phyloP scores from a whole-genome alignment of 2,329 filamentous ascomycete genomes.

The Talaromyces sp. region DNA sequence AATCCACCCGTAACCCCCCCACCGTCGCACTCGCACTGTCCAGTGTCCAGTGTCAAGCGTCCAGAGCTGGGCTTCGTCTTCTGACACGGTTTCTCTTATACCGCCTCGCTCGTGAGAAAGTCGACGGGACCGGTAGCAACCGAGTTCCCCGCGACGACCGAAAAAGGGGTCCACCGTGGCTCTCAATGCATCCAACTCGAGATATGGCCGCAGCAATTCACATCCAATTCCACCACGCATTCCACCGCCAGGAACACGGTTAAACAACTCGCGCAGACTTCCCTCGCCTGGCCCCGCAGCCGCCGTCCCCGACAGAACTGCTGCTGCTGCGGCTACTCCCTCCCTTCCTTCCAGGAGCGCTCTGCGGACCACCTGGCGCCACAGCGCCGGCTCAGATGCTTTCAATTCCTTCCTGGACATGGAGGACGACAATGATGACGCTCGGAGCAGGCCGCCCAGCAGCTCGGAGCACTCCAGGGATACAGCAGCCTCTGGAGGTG shows the following conservation, averaged over 20 bases:
- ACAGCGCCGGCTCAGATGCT: conserved; percentile 35
- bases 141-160: conserved; percentile 25
- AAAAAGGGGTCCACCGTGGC: conserved; percentile 18
- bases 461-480: conserved; percentile 4
- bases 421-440: conserved; percentile 36
- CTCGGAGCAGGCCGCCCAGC: conserved; percentile 7
- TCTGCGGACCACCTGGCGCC: conserved; percentile 32
- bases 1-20: neutral
- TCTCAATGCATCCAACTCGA: conserved; percentile 34
- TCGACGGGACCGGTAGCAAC: conserved; percentile 30
- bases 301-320: neutral
- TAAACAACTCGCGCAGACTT: conserved; percentile 26
- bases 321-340: conserved; percentile 1
- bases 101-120: conserved; percentile 11
- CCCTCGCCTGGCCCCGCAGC: conserved; percentile 18
- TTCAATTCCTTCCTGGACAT: conserved; percentile 39
- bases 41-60: neutral
- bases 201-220: conserved; percentile 48
- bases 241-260: conserved; percentile 30
- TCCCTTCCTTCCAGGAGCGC: conserved; percentile 24
- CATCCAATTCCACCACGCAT: conserved; percentile 44
- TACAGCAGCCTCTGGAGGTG: conserved; percentile 20
- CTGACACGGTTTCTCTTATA: neutral
- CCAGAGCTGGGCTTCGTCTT: neutral
- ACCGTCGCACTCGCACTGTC: neutral